These are phyloP conservation scores for Coemansia erecta DNA, from an alignment of 192 early-diverging fungal genomes.

Conservation along the genomic window DNA sequence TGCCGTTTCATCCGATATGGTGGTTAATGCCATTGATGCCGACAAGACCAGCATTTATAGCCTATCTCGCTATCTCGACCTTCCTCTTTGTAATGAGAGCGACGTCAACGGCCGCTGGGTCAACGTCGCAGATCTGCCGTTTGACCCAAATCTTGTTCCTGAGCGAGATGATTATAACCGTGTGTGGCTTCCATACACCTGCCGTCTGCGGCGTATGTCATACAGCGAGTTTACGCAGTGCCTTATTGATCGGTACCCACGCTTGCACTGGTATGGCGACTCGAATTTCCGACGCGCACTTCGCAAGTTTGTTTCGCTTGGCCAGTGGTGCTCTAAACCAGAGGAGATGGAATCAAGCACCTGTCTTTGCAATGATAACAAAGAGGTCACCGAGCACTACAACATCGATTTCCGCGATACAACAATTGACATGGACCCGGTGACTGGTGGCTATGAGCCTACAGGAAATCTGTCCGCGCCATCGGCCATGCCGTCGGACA, in stretches of 20 bases:
- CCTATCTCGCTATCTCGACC: slow-evolving; percentile 23
- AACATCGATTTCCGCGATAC: slow-evolving; percentile 14
- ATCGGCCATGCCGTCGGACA: neutral
- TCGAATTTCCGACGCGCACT: slow-evolving; percentile 54
- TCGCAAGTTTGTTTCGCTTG: slow-evolving; percentile 45
- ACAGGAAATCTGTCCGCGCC: neutral
- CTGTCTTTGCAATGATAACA: slow-evolving; percentile 53
- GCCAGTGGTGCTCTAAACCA: slow-evolving; percentile 39
- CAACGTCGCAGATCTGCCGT: slow-evolving; percentile 15
- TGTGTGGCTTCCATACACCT: slow-evolving; percentile 54
- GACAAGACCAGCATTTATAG: slow-evolving; percentile 5
- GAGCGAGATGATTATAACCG: slow-evolving; percentile 28
- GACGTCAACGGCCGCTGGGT: slow-evolving; percentile 52
- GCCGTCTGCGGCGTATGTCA: slow-evolving; percentile 27
- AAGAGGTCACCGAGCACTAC: slow-evolving; percentile 26
- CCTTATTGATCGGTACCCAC: slow-evolving; percentile 27
- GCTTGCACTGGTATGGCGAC: slow-evolving; percentile 52
- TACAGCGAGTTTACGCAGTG: slow-evolving; percentile 46
- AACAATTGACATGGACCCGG: slow-evolving; percentile 18
- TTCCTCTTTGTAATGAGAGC: slow-evolving; percentile 43
- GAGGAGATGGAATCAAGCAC: slow-evolving; percentile 8
- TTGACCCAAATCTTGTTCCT: slow-evolving; percentile 3
- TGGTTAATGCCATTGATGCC: slow-evolving; percentile 4
- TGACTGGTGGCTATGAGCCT: neutral
- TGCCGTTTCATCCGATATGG: neutral